These are phyloP conservation scores for Termitomyces sp. DNA, from an alignment of 768 basidiomycete species.

Conservation along the genomic window DNA sequence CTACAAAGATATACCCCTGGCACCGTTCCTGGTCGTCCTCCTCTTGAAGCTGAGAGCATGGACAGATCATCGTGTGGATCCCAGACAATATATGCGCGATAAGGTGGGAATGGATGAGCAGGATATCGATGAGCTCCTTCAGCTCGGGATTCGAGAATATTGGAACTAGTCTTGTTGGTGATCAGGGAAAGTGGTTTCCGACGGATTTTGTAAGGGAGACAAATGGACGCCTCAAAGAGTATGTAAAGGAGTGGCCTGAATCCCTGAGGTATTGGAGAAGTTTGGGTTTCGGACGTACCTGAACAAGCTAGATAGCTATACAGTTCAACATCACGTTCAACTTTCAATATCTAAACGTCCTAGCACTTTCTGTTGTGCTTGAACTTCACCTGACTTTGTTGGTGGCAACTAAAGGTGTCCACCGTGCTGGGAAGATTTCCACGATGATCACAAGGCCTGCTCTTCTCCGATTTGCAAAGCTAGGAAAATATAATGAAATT, in stretches of 20 bases:
- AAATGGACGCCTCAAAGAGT: slow-evolving; percentile 16
- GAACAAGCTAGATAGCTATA: no score
- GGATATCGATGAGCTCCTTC: slow-evolving; percentile 36
- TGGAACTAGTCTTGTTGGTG: slow-evolving; percentile 12
- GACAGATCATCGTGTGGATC: slow-evolving; percentile 30
- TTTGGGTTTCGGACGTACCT: neutral
- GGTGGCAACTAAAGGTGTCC: neutral
- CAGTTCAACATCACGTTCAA: no score
- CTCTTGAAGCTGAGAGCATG: slow-evolving; percentile 38
- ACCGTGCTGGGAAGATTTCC: neutral
- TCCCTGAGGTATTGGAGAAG: neutral
- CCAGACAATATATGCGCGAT: slow-evolving; percentile 21
- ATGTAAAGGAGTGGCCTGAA: slow-evolving; percentile 7
- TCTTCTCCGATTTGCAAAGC: no score
- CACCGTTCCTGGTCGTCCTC: slow-evolving; percentile 31
- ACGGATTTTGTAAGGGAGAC: slow-evolving; percentile 21
- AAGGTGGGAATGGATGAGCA: slow-evolving; percentile 34
- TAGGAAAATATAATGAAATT: no score
- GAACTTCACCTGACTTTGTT: no score
- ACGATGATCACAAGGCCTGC: no score
- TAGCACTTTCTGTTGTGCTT: no score
- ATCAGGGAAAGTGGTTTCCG: slow-evolving; percentile 22
- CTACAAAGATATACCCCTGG: slow-evolving; percentile 25
- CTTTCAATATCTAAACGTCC: no score
- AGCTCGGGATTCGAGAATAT: slow-evolving; percentile 24